Percentiles rank a stretch among this genome's conserved stretches.
phyloP scores from a whole-genome alignment of 495 filamentous ascomycete genomes.

The Tuber indicum region DNA sequence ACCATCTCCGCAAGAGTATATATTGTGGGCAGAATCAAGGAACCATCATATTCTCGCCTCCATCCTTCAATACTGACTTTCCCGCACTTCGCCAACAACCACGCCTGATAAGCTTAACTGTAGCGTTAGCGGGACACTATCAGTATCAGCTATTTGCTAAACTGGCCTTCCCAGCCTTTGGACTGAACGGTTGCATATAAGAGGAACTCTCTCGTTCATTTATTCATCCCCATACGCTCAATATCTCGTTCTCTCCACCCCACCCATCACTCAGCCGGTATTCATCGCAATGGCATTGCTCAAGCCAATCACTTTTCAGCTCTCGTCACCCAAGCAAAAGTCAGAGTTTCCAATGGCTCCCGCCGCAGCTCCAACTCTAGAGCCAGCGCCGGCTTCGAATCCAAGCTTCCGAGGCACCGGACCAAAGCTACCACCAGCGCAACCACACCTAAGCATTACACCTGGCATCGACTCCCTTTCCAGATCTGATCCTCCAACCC shows the following conservation, averaged over 20 bases:
- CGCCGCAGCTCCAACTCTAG: neutral
- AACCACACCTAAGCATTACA: slow-evolving; percentile 19
- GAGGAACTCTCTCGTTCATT: neutral
- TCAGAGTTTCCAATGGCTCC: neutral
- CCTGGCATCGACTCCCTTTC: slow-evolving; percentile 25
- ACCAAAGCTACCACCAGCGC: neutral
- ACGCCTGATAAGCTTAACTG: neutral
- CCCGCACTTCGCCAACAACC: neutral
- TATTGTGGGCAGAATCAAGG: neutral
- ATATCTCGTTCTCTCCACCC: slow-evolving; percentile 14
- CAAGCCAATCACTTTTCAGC: slow-evolving; percentile 34
- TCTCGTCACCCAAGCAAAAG: slow-evolving; percentile 15
- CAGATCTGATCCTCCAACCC: slow-evolving; percentile 30
- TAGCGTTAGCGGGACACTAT: neutral
- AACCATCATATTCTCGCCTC: neutral
- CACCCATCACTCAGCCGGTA: slow-evolving; percentile 25
- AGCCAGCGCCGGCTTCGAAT: neutral
- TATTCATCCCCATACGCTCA: slow-evolving; percentile 10
- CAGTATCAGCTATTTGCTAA: neutral
- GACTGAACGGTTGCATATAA: neutral
- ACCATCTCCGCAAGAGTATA: neutral
- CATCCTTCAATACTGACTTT: neutral
- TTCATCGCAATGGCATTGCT: slow-evolving; percentile 33
- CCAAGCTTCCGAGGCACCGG: neutral
- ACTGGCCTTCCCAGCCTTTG: neutral